Percentiles rank a stretch among this genome's conserved stretches.
Evolutionary conservation across 441 rosid species (phyloP).

Genomic region (Corymbia citriodora): DNA sequence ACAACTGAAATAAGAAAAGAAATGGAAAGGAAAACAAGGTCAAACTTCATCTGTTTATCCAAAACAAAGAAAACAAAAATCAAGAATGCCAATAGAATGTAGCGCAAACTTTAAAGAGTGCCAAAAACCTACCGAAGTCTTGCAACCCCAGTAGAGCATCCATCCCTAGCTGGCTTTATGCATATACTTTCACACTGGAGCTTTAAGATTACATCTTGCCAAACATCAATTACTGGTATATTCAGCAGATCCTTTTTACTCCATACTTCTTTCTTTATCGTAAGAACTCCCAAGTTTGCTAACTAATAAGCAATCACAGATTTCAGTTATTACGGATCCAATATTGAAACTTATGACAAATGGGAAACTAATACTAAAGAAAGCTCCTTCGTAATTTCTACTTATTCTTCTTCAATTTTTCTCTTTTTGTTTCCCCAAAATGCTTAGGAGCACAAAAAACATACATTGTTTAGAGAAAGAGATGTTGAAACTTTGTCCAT

Average conservation of each 20-base stretch:
- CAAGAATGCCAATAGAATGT: not conserved
- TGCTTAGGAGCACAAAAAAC: slow-evolving; percentile 1
- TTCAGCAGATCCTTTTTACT: slow-evolving; percentile 57
- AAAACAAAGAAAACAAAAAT: not conserved
- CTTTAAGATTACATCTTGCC: slow-evolving; percentile 62
- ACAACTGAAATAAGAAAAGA: slow-evolving; percentile 35
- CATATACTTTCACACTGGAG: slow-evolving; percentile 77
- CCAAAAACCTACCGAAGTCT: slow-evolving; percentile 61
- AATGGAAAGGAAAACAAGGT: slow-evolving; percentile 1
- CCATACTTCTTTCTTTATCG: slow-evolving; percentile 71
- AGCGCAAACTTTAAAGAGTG: not conserved
- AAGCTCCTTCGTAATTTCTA: not conserved
- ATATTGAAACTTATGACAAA: not conserved
- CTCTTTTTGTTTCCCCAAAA: not conserved
- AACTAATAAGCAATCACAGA: slow-evolving; percentile 41
- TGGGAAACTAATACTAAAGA: not conserved
- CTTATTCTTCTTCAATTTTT: not conserved
- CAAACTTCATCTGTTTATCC: not conserved
- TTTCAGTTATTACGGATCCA: not conserved
- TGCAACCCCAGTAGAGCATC: slow-evolving; percentile 98
- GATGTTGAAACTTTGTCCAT: slow-evolving; percentile 95
- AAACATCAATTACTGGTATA: slow-evolving; percentile 34
- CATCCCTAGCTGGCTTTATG: slow-evolving; percentile 93
- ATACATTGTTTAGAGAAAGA: slow-evolving; percentile 71
- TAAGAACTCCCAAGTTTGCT: slow-evolving; percentile 69